Evolutionary conservation across 352 stramenopile species (phyloP), one percentile per base, ranked within the genome.

Genomic region (Blastocystis sp.): DNA sequence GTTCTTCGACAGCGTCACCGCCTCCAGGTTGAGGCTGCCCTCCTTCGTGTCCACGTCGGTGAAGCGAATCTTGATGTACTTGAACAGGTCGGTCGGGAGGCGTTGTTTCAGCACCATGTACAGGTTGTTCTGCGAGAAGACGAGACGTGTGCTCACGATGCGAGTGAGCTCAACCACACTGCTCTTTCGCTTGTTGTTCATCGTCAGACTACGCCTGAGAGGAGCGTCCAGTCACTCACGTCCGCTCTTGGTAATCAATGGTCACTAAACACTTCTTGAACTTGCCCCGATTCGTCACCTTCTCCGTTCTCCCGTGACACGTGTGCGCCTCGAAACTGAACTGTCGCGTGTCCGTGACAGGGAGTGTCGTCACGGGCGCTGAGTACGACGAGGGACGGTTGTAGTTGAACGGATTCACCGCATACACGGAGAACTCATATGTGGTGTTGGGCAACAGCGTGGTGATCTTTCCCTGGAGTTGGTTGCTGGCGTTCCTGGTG

Each of bases 391-490:
- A 85, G 37, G 74, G 74, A 31, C 35, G 3, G 35, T 85, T 85
- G 29, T 69, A 85, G 61, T 85, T 85, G 50, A 67, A 50, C 6
- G 50, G 24, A 31, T 85, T 85, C 1, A 85, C 33, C 3, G 74
- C 21, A 31, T 85, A 85, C 16, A 85, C 29, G 41, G n/a, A 39
- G 35, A 85, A 85, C 0, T 85, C 51, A 45, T 85, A 85, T 29
- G 41, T 62, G 6, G 74, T 85, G 37, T 16, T 67, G 21, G 74
- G 74, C 26, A 85, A 55, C 24, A 85, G 74, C 19, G 74, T 85
- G 13, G 24, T 66, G 29, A 85, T 55, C 41, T 60, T 26, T 10
- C 74, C 74, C 13, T 37, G 33, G 3, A 85, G 45, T 10, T 31
- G 31, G 2, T 59, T 59, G 39, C n/a, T n/a, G 13, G 39, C 50